These are phyloP conservation scores for Nidularia pulvinata DNA, from an alignment of 768 basidiomycete genomes.

Conservation along the genomic window DNA sequence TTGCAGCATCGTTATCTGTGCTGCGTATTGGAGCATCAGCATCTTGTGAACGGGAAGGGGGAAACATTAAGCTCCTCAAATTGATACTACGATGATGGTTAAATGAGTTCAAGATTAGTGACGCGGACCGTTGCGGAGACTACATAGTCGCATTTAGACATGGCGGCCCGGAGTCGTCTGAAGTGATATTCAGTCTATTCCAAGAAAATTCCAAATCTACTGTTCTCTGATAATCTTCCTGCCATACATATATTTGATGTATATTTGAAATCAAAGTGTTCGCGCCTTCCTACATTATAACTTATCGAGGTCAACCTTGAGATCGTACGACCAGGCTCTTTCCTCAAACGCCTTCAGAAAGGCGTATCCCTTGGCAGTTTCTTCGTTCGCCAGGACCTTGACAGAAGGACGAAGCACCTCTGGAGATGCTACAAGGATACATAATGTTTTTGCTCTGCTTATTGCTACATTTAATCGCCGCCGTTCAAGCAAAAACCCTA, in stretches of 20 bases:
- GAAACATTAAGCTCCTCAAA: too few relatives aligned
- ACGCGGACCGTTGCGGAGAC: too few relatives aligned
- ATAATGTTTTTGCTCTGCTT: conserved; percentile 49
- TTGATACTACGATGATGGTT: too few relatives aligned
- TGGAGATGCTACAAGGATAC: conserved; percentile 42
- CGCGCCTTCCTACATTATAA: too few relatives aligned
- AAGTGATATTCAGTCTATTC: too few relatives aligned
- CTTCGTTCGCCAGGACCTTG: conserved; percentile 39
- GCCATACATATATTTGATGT: too few relatives aligned
- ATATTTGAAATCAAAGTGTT: too few relatives aligned
- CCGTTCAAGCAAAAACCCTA: conserved; percentile 44
- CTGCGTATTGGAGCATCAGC: conserved; percentile 65
- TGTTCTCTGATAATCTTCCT: too few relatives aligned
- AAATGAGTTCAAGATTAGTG: too few relatives aligned
- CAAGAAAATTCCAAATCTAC: too few relatives aligned
- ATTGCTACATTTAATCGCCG: conserved; percentile 52
- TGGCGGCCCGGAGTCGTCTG: too few relatives aligned
- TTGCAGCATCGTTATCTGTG: conserved; percentile 83
- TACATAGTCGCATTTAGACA: too few relatives aligned
- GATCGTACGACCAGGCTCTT: conserved; percentile 41
- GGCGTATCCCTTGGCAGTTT: conserved; percentile 42
- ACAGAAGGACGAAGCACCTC: conserved; percentile 44
- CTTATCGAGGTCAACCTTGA: conserved; percentile 32
- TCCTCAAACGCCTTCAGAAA: conserved; percentile 50
- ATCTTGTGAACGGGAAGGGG: conserved; percentile 23